These are phyloP conservation scores for Dalbergia cochinchinensis DNA, from an alignment of 306 rosid genomes.

Conservation along the genomic window DNA sequence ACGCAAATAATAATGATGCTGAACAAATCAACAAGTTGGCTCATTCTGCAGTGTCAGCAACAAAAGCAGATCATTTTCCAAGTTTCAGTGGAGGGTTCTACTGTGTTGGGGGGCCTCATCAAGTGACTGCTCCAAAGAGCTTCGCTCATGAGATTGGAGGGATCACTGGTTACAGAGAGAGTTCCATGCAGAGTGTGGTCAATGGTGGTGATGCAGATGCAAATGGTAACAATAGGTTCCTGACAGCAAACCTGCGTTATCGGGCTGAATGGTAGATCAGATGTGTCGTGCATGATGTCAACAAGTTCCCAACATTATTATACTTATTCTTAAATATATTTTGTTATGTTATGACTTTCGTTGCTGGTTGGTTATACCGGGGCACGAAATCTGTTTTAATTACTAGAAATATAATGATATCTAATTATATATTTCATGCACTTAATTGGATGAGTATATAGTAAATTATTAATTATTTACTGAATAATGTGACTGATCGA, in stretches of 20 bases:
- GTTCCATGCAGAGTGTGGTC: conserved; percentile 32
- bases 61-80: conserved; percentile 44
- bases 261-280: conserved; percentile 76
- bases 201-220: conserved; percentile 58
- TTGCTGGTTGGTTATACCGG: conserved; percentile 20
- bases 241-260: conserved; percentile 62
- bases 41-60: neutral
- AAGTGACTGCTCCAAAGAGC: conserved; percentile 40
- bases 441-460: conserved; percentile 10
- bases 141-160: conserved; percentile 48
- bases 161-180: conserved; percentile 57
- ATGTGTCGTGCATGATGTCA: conserved; percentile 5
- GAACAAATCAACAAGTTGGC: conserved; percentile 36
- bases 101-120: conserved; percentile 61
- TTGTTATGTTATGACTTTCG: conserved; percentile 1
- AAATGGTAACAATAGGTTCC: conserved; percentile 50
- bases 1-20: conserved; percentile 24
- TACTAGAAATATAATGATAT: conserved; percentile 1
- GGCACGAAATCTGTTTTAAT: neutral
- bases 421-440: neutral
- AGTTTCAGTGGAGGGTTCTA: conserved; percentile 59
- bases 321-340: neutral
- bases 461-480: neutral
- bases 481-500: neutral
- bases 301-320: conserved; percentile 12